phyloP scores from a whole-genome alignment of 139 green algal species.

The Micromonas pusilla region DNA sequence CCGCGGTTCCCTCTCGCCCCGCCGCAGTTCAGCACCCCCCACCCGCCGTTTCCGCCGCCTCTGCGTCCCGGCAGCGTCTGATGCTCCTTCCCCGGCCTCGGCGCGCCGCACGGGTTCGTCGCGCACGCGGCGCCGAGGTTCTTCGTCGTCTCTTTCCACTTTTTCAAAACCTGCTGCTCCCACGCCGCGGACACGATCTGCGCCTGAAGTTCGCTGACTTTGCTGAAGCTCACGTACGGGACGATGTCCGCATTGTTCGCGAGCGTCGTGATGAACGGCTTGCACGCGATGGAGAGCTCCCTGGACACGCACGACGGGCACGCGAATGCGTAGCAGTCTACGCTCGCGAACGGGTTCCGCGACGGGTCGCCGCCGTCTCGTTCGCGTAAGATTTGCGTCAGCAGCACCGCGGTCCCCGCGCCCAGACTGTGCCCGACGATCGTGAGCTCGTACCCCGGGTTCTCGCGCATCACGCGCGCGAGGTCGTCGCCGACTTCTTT shows the following conservation, averaged over 20 bases:
- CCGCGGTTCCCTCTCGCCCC: too few relatives aligned
- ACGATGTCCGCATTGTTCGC: constrained; percentile 44
- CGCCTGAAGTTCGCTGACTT: neutral
- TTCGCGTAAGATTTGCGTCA: constrained; percentile 43
- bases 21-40: too few relatives aligned
- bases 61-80: too few relatives aligned
- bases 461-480: constrained; percentile 3
- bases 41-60: too few relatives aligned
- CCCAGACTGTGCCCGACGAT: constrained; percentile 46
- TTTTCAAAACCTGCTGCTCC: constrained; percentile 17
- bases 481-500: constrained; percentile 5
- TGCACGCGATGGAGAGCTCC: constrained; percentile 42
- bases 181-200: neutral
- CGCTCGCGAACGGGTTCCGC: constrained; percentile 11
- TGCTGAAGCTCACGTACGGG: constrained; percentile 34
- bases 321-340: constrained; percentile 40
- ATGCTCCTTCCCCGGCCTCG: too few relatives aligned
- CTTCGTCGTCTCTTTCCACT: neutral
- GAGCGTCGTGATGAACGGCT: constrained; percentile 42
- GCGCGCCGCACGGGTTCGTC: too few relatives aligned
- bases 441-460: constrained; percentile 25
- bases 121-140: too few relatives aligned
- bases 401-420: constrained; percentile 42
- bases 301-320: constrained; percentile 43
- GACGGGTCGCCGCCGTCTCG: neutral